A percentile compares a stretch with the other conserved stretches of the same genome.
These are phyloP conservation scores for Cucumis melo DNA, from an alignment of 306 rosid species.

Conservation along the genomic window DNA sequence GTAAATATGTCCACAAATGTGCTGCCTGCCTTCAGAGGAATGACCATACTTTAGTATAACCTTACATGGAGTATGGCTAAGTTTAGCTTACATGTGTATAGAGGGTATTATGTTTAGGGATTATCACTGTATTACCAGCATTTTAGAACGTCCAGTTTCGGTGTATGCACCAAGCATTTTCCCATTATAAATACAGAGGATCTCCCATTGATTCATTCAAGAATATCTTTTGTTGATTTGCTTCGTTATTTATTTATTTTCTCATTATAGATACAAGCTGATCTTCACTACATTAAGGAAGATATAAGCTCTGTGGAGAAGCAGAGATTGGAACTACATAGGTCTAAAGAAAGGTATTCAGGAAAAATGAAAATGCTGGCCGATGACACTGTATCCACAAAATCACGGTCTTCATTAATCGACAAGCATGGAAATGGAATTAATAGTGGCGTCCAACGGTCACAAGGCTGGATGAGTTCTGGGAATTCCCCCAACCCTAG, in stretches of 20 bases:
- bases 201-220: background rate
- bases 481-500: conserved; percentile 33
- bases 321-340: conserved; percentile 49
- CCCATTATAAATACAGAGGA: background rate
- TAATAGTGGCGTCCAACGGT: conserved; percentile 27
- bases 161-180: background rate
- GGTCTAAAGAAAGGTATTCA: conserved; percentile 37
- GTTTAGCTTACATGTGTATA: background rate
- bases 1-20: too few relatives aligned
- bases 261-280: conserved; percentile 52
- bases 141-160: background rate
- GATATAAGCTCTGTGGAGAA: conserved; percentile 72
- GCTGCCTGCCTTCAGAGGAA: background rate
- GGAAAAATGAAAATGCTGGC: conserved; percentile 52
- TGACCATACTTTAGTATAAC: background rate
- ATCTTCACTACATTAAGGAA: conserved; percentile 71
- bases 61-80: background rate
- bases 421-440: conserved; percentile 41
- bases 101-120: background rate
- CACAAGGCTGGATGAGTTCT: conserved; percentile 38
- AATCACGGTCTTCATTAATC: conserved; percentile 37
- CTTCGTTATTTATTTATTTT: background rate
- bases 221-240: background rate
- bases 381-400: conserved; percentile 42
- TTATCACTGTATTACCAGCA: background rate